Evolutionary conservation across 495 filamentous ascomycete genomes (phyloP), one percentile per base, ranked within the genome.

Genomic region (Aspergillus biplanus): DNA sequence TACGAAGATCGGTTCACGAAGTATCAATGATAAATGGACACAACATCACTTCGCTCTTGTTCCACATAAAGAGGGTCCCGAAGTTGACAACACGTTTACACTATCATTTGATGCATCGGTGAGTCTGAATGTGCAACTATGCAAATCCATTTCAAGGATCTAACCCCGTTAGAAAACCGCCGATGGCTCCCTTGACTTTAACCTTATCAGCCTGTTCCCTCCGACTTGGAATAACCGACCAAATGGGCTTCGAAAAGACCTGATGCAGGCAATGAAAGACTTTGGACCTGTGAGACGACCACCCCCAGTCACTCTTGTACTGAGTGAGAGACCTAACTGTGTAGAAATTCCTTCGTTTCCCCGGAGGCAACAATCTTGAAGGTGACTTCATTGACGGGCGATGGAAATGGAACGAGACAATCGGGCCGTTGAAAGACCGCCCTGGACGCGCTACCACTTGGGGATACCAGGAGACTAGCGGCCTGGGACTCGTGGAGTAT

Each of bases 361-460:
- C 87, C 0, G 87, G 87, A 37, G 88, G 88, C 5, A 90, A 90
- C 67, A 89, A 88, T 70, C 71, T 89, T 55, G 58, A 52, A 52
- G 58, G 58, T 6, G 33, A 33, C 31, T 34, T 12, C 16, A 61
- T 73, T 34, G 64, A 70, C 31, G 66, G 76, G 50, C 78, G 80
- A 65, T 91, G 88, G 86, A 82, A 85, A 48, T 91, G 88, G 88
- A 86, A 88, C 66, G 77, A 84, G 58, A 89, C 86, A 5, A 82
- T 91, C 54, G 88, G 88, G 0, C 82, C 84, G 0, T 74, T 90
- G 3, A 85, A 82, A 37, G 72, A 89, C 52, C 80, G 89, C 7
- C 85, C 87, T 0, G 87, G 87, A 37, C 80, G 85, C 54, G 58
- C 18, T 5, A 49, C 15, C 2, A 53, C 32, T 15, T 52, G 33